These are phyloP conservation scores for Trametes hirsuta DNA, from an alignment of 1,284 basidiomycete species.

Conservation along the genomic window DNA sequence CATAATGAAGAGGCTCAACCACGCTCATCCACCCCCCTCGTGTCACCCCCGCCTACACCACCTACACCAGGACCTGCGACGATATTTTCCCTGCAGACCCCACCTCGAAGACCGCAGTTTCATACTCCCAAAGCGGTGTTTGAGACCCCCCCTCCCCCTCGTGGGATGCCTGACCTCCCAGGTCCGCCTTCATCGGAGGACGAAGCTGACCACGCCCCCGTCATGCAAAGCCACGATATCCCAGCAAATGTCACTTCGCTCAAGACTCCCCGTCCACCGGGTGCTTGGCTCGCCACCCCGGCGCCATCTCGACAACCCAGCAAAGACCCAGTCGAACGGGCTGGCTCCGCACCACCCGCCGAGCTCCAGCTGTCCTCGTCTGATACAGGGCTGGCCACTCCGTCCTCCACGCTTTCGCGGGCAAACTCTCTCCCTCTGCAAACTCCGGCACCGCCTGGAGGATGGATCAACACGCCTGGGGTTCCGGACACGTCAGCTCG, in stretches of 20 bases:
- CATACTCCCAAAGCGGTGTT: constrained; percentile 50
- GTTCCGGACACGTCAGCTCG: constrained; percentile 37
- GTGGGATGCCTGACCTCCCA: constrained; percentile 44
- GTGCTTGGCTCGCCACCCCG: constrained; percentile 69
- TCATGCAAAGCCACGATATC: constrained; percentile 23
- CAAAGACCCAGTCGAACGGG: constrained; percentile 19
- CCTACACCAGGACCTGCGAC: constrained; percentile 14
- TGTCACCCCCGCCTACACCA: constrained; percentile 21
- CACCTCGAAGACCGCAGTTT: constrained; percentile 49
- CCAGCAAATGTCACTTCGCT: constrained; percentile 39
- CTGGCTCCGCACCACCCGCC: constrained; percentile 29
- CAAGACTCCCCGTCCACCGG: constrained; percentile 72
- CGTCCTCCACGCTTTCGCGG: constrained; percentile 29
- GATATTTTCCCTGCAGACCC: constrained; percentile 43
- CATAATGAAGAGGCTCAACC: background rate
- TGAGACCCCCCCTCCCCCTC: constrained; percentile 64
- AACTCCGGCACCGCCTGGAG: constrained; percentile 75
- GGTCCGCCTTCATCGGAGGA: constrained; percentile 58
- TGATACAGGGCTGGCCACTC: constrained; percentile 23
- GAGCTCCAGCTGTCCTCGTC: constrained; percentile 15
- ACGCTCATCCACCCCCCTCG: constrained; percentile 17
- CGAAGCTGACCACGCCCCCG: constrained; percentile 40
- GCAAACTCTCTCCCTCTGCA: constrained; percentile 45
- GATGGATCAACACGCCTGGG: constrained; percentile 63
- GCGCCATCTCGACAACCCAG: constrained; percentile 34